Base-by-base conservation (phyloP, 371 early-diverging fungal species). In the Rhizomucor pusillus region DNA sequence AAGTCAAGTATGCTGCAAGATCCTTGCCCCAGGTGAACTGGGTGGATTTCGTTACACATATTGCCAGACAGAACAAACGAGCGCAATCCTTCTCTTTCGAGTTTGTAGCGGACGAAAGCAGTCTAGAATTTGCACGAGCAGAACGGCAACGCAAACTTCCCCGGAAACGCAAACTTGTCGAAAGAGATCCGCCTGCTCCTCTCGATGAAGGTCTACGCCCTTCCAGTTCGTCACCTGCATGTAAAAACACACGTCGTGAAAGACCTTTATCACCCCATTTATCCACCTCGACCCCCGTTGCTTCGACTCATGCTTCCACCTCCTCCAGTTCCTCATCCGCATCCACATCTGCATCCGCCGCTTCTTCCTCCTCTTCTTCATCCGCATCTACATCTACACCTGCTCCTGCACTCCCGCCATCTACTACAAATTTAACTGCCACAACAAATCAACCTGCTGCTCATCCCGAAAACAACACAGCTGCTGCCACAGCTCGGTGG, bases 11-110 rank as follows among this genome's bases (percentile, higher is more conserved):
- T 50, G 41, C 54, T 11, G 33, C 56, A 34, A 22, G 24, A 5
- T 54, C 60, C 25, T 59, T 50, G 14, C 58, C 56, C 4, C 47
- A 63, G 36, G 56, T 74, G 9, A 64, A 74, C 56, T 74, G 75
- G 75, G 67, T 57, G 45, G 50, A 50, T 22, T 66, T 60, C 59
- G 55, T 70, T 10, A 18, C 63, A 16, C 60, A 51, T 51, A 44
- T 71, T n/a, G 51, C 43, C 5, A 52, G 62, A 39, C 66, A 68
- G 37, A 52, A 52, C 18, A 20, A 36, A 10, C 50, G 37, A 43
- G 54, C 58, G 10, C 44, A 48, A 18, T 54, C 54, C 12, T 58
- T 66, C 47, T 37, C 54, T 5, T 50, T 66, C 16, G 47, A 58
- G 19, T 60, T 58, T 56, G 62, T 66, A n/a, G 35, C 60, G 11